A percentile compares a stretch with the other conserved stretches of the same genome.
Evolutionary conservation across 2,329 filamentous ascomycete species (phyloP).

Genomic region (Beauveria asiatica): DNA sequence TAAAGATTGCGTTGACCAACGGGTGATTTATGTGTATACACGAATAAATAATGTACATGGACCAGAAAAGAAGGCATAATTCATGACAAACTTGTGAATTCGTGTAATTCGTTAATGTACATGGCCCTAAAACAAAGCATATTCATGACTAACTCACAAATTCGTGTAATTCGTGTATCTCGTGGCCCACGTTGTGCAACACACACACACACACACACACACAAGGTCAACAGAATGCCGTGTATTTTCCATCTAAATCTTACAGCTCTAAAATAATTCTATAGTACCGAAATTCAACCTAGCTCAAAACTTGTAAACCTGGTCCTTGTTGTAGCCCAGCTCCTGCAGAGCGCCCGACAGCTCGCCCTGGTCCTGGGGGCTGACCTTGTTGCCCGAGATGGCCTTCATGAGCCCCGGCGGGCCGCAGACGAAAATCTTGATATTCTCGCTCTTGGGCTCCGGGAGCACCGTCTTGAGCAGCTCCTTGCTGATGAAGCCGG

Average conservation of each 20-base stretch:
- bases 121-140: background rate
- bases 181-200: too few relatives aligned
- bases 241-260: constrained; percentile 7
- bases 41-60: background rate
- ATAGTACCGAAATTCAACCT: background rate
- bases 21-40: background rate
- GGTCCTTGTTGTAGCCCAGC: constrained; percentile 59
- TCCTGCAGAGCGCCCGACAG: constrained; percentile 74
- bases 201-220: too few relatives aligned
- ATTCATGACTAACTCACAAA: too few relatives aligned
- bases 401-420: constrained; percentile 91
- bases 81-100: too few relatives aligned
- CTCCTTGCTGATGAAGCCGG: constrained; percentile 81
- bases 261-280: constrained; percentile 2
- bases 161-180: too few relatives aligned
- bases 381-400: constrained; percentile 81
- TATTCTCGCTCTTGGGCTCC: constrained; percentile 81
- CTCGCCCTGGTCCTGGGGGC: constrained; percentile 90
- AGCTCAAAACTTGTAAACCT: constrained; percentile 86
- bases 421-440: constrained; percentile 95
- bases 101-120: background rate
- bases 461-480: constrained; percentile 90
- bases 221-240: background rate
- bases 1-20: background rate
- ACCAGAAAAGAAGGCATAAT: background rate